Evolutionary conservation across 345 rosid species (phyloP).

Genomic region (Kandelia obovata): DNA sequence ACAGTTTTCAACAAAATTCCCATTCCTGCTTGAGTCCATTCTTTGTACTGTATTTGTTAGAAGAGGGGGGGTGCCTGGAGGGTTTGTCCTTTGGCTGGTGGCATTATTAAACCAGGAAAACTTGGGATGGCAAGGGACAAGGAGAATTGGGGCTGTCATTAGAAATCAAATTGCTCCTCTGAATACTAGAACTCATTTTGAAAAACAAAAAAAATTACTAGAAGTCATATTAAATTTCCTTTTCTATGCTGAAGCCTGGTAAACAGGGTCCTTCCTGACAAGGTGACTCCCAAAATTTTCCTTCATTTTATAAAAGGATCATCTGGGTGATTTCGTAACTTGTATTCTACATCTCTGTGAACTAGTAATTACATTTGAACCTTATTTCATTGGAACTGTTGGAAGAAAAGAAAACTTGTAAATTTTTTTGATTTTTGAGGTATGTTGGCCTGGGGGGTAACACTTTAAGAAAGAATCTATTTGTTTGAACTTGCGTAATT

Average conservation of each 20-base stretch:
- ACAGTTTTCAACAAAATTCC: not conserved
- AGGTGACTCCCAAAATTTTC: too few species aligned
- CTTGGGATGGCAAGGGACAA: too few species aligned
- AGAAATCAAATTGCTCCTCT: conserved; percentile 3
- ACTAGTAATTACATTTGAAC: not conserved
- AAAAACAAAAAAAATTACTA: too few species aligned
- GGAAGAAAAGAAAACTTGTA: too few species aligned
- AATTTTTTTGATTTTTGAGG: too few species aligned
- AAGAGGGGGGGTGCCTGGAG: not conserved
- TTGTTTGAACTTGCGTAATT: not conserved
- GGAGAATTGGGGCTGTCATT: not conserved
- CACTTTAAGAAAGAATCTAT: not conserved
- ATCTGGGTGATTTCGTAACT: not conserved
- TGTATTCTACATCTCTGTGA: not conserved
- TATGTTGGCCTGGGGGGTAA: not conserved
- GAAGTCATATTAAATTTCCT: not conserved
- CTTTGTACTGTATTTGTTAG: not conserved
- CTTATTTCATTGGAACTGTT: not conserved
- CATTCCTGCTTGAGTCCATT: not conserved
- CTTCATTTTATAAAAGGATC: too few species aligned
- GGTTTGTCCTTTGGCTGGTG: too few species aligned
- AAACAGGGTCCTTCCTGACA: not conserved
- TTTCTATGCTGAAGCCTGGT: not conserved
- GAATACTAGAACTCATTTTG: not conserved
- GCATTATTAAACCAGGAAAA: too few species aligned